Base-by-base conservation (phyloP, 73 alveolate species). In the Paramecium sexaurelia region DNA sequence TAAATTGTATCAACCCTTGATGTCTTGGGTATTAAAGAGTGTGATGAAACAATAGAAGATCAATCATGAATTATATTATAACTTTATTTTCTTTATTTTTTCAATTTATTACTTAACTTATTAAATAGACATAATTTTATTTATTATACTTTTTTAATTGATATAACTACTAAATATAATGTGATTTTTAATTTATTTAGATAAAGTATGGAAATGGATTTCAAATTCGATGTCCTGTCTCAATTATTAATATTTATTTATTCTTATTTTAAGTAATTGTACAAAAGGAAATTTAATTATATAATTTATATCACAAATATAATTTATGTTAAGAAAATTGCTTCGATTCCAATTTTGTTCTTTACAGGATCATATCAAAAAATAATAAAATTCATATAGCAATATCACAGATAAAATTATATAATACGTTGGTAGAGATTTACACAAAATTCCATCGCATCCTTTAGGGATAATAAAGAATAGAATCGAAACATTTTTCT, bases 391-490 rank as follows among this genome's bases (percentile, higher is more conserved):
- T 61, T 61, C 93, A 13, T 86, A 66, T 15, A 55, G 93, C 78
- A 86, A 86, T 66, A 45, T 86, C 43, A 86, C 93, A 11, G 87
- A 71, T 40, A 86, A 86, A 61, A 86, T 86, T 19, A 66, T 66
- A 26, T 71, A 27, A n/a, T 86, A 61, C 20, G 93, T 75, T 39
- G 93, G 93, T 10, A 37, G 75, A 37, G 93, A 86, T 45, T 32
- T 86, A 36, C 69, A 86, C 35, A 86, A 86, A 40, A 32, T 55
- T 7, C 93, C 93, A 11, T 55, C 69, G 11, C 93, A 86, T 41
- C 93, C 93, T 61, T 22, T 86, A 10, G 93, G 93, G 17, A 86
- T 86, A 10, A 86, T 86, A 32, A 71, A 75, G 45, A 55, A 86
- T 57, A 61, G 69, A 66, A 86, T 86, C 39, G 85, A 86, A 86